These are phyloP conservation scores for Dactylis glomerata DNA, from an alignment of 176 grass and related monocot species.

Conservation along the genomic window DNA sequence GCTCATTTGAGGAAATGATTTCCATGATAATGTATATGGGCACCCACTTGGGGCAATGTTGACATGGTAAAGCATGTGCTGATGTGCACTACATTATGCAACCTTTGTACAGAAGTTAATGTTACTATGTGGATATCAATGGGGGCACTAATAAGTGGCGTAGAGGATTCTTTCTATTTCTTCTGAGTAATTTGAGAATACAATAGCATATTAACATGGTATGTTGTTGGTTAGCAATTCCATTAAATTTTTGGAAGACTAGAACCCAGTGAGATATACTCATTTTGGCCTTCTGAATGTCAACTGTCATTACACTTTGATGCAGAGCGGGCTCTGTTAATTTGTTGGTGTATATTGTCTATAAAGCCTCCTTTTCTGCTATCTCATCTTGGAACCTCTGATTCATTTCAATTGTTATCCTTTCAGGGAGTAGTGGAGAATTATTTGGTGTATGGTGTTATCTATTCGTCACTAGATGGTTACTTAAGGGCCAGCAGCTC, in stretches of 20 bases:
- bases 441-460: neutral
- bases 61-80: conserved; percentile 19
- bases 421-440: neutral
- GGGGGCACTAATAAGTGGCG: neutral
- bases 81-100: neutral
- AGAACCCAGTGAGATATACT: neutral
- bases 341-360: neutral
- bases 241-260: neutral
- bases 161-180: neutral
- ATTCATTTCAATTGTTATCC: conserved; percentile 13
- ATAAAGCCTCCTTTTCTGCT: neutral
- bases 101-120: conserved; percentile 14
- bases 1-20: conserved; percentile 28
- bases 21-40: conserved; percentile 1
- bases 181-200: neutral
- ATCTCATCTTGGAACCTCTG: neutral
- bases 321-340: neutral
- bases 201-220: neutral
- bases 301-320: neutral
- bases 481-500: neutral
- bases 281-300: neutral
- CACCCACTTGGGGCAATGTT: conserved; percentile 12
- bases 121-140: conserved; percentile 27
- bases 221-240: neutral
- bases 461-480: neutral